phyloP scores from a whole-genome alignment of 1,284 basidiomycete genomes.

The Peniophora sp. region DNA sequence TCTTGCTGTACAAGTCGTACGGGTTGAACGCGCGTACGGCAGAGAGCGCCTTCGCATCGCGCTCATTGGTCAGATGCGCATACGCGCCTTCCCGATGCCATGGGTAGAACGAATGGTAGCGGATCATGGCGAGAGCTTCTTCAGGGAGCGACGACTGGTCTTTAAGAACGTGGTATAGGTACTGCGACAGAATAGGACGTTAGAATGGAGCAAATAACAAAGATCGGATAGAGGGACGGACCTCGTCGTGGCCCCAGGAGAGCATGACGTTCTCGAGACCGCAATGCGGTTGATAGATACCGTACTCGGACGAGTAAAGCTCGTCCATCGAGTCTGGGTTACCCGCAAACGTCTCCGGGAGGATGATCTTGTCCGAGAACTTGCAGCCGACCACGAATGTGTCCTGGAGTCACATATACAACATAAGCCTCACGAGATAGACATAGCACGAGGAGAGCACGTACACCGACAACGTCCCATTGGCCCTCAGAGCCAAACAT shows the following conservation, averaged over 20 bases:
- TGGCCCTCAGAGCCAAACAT: conserved; percentile 82
- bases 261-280: conserved; percentile 89
- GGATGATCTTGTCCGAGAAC: conserved; percentile 80
- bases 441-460: conserved; percentile 17
- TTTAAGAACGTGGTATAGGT: conserved; percentile 71
- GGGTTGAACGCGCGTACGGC: conserved; percentile 80
- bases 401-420: conserved; percentile 44
- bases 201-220: conserved; percentile 7
- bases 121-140: conserved; percentile 85
- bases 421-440: background rate
- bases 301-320: conserved; percentile 73
- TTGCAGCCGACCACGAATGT: conserved; percentile 85
- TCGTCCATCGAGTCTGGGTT: conserved; percentile 73
- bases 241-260: conserved; percentile 88
- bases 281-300: conserved; percentile 80
- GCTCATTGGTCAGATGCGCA: conserved; percentile 65
- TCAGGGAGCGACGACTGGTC: conserved; percentile 74
- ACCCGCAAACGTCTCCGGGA: conserved; percentile 73
- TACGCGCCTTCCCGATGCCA: conserved; percentile 88
- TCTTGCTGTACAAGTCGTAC: conserved; percentile 89
- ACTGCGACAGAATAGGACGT: conserved; percentile 42
- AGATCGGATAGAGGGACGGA: too few species aligned
- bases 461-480: conserved; percentile 86
- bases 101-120: conserved; percentile 93
- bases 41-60: conserved; percentile 52